These are phyloP conservation scores for Penicillium sp. DNA, from an alignment of 2,329 filamentous ascomycete species.

Conservation along the genomic window DNA sequence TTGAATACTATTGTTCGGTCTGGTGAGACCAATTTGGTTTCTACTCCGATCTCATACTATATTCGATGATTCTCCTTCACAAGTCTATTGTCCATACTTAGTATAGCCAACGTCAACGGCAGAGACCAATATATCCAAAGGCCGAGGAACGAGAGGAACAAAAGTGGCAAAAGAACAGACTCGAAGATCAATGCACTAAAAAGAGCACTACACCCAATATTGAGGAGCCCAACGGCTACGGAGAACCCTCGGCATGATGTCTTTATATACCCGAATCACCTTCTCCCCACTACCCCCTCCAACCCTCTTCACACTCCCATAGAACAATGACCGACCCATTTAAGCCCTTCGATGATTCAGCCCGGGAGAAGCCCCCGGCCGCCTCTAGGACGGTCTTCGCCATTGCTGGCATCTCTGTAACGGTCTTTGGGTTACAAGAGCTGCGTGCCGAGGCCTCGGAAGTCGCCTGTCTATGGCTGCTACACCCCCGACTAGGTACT, in stretches of 20 bases:
- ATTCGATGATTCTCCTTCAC: no score
- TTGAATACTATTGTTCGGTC: no score
- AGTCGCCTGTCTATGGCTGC: conserved; percentile 84
- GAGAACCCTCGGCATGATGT: background rate
- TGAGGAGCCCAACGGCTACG: background rate
- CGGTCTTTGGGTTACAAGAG: conserved; percentile 79
- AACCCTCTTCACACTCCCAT: background rate
- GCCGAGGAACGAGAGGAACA: no score
- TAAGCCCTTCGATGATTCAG: conserved; percentile 35
- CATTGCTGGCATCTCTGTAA: conserved; percentile 76
- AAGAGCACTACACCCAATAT: background rate
- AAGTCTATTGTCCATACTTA: no score
- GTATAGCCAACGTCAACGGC: no score
- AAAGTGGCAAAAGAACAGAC: no score
- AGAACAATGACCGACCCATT: conserved; percentile 37
- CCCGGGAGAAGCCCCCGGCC: conserved; percentile 29
- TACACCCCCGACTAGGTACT: conserved; percentile 74
- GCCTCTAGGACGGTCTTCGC: conserved; percentile 68
- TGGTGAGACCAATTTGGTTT: no score
- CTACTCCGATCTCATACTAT: no score
- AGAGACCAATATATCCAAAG: no score
- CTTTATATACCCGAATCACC: background rate
- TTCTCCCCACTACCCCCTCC: background rate
- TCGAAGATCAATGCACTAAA: no score
- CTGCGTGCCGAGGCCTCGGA: conserved; percentile 57